Evolutionary conservation across 805 yeast species (phyloP), one percentile per base, ranked within the genome.

Genomic region (Wickerhamomyces sydowiorum): DNA sequence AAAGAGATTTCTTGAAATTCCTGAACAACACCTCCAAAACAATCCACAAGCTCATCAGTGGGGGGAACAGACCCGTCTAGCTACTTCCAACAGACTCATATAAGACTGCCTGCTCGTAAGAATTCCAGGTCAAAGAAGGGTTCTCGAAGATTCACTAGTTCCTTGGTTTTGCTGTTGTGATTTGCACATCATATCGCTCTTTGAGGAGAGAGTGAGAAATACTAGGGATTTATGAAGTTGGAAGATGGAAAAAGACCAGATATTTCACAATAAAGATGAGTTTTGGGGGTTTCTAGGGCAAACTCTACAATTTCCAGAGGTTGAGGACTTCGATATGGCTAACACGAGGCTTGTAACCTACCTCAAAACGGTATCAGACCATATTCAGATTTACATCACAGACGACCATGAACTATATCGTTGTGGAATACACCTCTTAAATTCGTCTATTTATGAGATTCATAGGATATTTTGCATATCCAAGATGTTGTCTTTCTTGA

Each of bases 401-500:
- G 43, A 48, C 7, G 61, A 58, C 40, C 56, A 54, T 28, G 71
- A 64, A 37, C 40, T 67, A 19, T 67, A 66, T 40, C 56, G 66
- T 19, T 55, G 67, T 45, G 68, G 64, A 2, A 45, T 65, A 13
- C 48, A 54, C 14, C 40, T 68, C 20, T 54, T 61, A 2, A 63
- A 62, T 27, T 64, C 70, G 0, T 42, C 46, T 7, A 24, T 62
- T 13, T 76, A 72, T 48, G 61, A 62, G 29, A 40, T 49, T 2
- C 64, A 73, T 42, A 49, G 57, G 40, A 61, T 61, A 24, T 76
- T 76, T 52, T 75, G 80, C 43, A 47, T 76, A 3, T 60, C 80
- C 31, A 76, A 76, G 51, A 57, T 72, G 59, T 53, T 75, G 13
- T 71, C 79, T 0, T 51, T 76, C 29, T 45, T 75, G 39, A 60